Evolutionary conservation across 257 asterid genomes (phyloP).

Genomic region (Scutellaria minor): DNA sequence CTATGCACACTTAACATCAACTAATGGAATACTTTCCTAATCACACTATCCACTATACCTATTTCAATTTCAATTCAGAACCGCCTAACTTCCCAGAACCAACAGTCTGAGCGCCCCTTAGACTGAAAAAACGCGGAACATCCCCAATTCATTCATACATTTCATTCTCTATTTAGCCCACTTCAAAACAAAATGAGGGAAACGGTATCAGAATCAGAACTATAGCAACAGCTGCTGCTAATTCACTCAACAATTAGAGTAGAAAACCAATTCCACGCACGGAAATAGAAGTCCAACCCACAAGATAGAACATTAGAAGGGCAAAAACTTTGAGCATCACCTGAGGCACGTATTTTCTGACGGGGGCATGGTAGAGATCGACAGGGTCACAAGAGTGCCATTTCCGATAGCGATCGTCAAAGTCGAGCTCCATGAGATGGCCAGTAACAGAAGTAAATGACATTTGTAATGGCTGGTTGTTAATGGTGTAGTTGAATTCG

Average conservation of each 20-base stretch:
- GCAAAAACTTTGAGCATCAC: constrained; percentile 37
- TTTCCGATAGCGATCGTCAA: constrained; percentile 80
- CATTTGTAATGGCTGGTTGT: constrained; percentile 73
- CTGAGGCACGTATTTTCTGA: constrained; percentile 83
- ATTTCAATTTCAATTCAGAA: background rate
- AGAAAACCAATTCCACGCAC: background rate
- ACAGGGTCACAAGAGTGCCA: constrained; percentile 98
- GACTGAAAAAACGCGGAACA: too few relatives aligned
- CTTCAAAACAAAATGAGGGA: constrained; percentile 10
- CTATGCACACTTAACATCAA: background rate
- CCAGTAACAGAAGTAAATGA: constrained; percentile 94
- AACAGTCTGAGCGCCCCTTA: too few relatives aligned
- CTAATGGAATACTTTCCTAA: background rate
- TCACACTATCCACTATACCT: background rate
- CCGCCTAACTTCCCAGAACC: background rate
- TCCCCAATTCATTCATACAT: background rate
- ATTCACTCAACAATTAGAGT: background rate
- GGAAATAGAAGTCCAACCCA: background rate
- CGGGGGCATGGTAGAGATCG: constrained; percentile 85
- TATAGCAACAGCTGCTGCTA: constrained; percentile 3
- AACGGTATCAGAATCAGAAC: background rate
- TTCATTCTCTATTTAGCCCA: background rate
- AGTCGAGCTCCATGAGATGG: constrained; percentile 95
- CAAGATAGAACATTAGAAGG: background rate
- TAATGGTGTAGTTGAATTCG: constrained; percentile 70